Evolutionary conservation across 2,329 filamentous ascomycete species (phyloP).

Genomic region (Trichophyton benhamiae): DNA sequence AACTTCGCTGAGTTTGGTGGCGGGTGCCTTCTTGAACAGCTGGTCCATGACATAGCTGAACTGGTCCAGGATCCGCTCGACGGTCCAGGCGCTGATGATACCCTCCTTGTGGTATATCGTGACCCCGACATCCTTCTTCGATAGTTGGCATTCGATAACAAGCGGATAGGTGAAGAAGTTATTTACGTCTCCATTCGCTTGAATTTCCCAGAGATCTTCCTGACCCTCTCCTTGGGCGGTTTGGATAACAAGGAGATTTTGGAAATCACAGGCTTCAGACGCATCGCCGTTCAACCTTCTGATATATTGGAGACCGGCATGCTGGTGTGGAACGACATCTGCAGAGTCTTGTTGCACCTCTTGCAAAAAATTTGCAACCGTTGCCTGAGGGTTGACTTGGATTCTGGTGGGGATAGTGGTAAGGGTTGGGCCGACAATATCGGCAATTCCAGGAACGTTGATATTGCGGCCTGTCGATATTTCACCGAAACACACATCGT

Average conservation of each 20-base stretch:
- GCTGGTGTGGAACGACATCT: conserved; percentile 47
- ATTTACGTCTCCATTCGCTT: conserved; percentile 7
- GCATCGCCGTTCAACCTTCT: conserved; percentile 39
- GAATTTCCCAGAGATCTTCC: conserved; percentile 9
- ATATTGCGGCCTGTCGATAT: conserved; percentile 32
- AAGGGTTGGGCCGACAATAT: conserved; percentile 32
- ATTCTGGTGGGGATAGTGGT: conserved; percentile 30
- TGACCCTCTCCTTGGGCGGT: conserved; percentile 8
- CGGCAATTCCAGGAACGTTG: conserved; percentile 25
- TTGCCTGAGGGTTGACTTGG: conserved; percentile 21
- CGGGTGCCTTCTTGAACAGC: conserved; percentile 19
- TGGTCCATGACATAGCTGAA: conserved; percentile 31
- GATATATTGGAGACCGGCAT: conserved; percentile 39
- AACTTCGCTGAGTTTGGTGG: conserved; percentile 19
- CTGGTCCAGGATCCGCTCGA: conserved; percentile 44
- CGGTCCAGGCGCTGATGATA: conserved; percentile 40
- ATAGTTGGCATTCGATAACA: conserved; percentile 52
- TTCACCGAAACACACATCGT: conserved; percentile 32
- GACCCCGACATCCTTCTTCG: conserved; percentile 42
- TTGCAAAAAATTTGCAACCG: conserved; percentile 38
- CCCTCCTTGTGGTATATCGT: conserved; percentile 55
- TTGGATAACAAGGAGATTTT: conserved; percentile 29
- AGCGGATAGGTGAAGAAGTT: conserved; percentile 26
- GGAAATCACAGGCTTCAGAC: conserved; percentile 29
- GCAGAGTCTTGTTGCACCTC: conserved; percentile 42